Base-by-base conservation (phyloP, 179 eudicot species). In the Kewa caespitosa region DNA sequence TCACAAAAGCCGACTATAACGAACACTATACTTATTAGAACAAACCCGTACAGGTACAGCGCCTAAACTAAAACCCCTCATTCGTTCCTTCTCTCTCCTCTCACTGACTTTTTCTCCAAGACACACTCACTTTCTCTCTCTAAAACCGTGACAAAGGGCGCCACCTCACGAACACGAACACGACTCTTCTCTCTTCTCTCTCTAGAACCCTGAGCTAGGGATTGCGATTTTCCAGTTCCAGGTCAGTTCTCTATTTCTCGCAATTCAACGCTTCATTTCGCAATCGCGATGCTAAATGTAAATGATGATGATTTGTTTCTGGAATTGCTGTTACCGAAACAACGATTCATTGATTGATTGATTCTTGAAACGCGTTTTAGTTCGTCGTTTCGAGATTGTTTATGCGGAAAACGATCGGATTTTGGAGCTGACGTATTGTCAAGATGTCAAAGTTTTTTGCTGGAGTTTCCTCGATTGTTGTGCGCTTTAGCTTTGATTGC, bases 91-190 rank as follows among this genome's bases (percentile, higher is more conserved):
- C 25, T 25, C 30, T 39, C 37, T 54, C 42, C 36, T 18, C 32
- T 60, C 57, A 27, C 74, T 77, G 84, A 77, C 81, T 77, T 81
- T 39, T 68, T 52, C 74, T 23, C 23, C 81, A 73, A 81, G 78
- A n/a, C n/a, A n/a, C n/a, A n/a, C n/a, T n/a, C n/a, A n/a, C n/a
- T 77, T 73, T 77, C 74, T 77, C 57, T 72, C 73, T 57, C 59
- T 34, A 20, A 78, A 62, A 36, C 38, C 54, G 43, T 59, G 32
- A 37, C 15, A 31, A 15, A 5, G 11, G 37, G 22, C 70, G 2
- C 38, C 22, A 36, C 9, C 67, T 63, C 55, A 9, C 10, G 39
- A 52, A 30, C 28, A 54, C 25, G 65, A 34, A 14, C 31, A 15
- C 34, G 14, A 33, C 7, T 39, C 34, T 61, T 36, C 48, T 23